Conservation (phyloP, 768 basidiomycete species). For the Rhodotorula sphaerocarpa region DNA sequence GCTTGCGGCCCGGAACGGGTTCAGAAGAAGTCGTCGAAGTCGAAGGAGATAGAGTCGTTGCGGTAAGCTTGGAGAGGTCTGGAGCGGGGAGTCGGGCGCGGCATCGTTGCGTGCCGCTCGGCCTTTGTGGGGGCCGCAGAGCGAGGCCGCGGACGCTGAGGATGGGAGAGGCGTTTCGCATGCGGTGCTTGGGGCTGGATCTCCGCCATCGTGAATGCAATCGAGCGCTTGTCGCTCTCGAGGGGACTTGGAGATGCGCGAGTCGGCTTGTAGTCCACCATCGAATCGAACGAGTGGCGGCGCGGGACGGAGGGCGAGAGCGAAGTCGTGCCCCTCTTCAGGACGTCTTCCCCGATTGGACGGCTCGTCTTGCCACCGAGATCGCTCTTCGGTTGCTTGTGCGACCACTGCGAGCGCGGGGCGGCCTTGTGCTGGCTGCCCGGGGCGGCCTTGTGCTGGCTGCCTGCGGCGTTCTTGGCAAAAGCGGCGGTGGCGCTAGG, state of each 20-base stretch:
- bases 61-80: neutral
- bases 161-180: neutral
- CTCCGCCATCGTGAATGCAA: neutral
- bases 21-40: constrained; percentile 13
- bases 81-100: too few species aligned
- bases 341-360: too few species aligned
- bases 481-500: too few species aligned
- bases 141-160: neutral
- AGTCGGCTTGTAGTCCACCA: neutral
- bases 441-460: too few species aligned
- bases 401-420: neutral
- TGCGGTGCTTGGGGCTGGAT: neutral
- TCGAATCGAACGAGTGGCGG: constrained; percentile 1
- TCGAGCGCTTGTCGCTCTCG: neutral
- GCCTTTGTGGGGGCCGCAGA: neutral
- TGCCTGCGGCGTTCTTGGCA: too few species aligned
- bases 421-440: too few species aligned
- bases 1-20: neutral
- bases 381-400: too few species aligned
- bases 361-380: too few species aligned
- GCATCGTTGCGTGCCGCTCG: neutral
- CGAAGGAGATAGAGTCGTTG: constrained; percentile 1
- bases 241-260: too few species aligned
- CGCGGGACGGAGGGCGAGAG: neutral
- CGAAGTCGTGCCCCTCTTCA: neutral